Evolutionary conservation across 805 yeast species (phyloP).

Genomic region (Kazachstania kunashirensis): DNA sequence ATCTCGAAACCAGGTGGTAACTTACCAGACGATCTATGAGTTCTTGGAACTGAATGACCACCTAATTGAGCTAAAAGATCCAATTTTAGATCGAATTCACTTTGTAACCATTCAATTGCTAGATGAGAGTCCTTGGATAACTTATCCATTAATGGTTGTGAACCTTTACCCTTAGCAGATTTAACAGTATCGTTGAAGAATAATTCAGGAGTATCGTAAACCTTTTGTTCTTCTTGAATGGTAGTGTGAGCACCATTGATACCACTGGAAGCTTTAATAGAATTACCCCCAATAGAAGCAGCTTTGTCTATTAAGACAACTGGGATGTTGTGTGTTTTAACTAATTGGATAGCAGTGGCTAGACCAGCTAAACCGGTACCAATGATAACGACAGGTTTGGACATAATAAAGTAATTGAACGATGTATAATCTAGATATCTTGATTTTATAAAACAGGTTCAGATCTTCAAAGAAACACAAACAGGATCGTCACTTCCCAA

Average conservation of each 20-base stretch:
- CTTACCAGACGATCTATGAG: conserved; percentile 62
- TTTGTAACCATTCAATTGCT: conserved; percentile 68
- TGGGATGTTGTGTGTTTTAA: conserved; percentile 31
- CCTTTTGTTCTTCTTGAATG: conserved; percentile 42
- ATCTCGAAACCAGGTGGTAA: conserved; percentile 55
- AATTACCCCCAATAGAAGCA: conserved; percentile 45
- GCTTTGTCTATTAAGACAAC: conserved; percentile 43
- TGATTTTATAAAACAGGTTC: too few species aligned
- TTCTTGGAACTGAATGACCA: conserved; percentile 72
- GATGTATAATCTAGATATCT: too few species aligned
- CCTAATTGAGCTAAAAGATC: conserved; percentile 67
- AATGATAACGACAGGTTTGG: conserved; percentile 35
- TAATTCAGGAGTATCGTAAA: conserved; percentile 47
- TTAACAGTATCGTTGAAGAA: conserved; percentile 59
- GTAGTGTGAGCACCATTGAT: conserved; percentile 62
- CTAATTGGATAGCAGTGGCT: conserved; percentile 34
- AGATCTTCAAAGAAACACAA: too few species aligned
- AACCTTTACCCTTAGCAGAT: conserved; percentile 55
- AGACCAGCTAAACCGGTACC: conserved; percentile 54
- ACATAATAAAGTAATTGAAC: too few species aligned
- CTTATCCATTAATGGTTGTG: conserved; percentile 47
- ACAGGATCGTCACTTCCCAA: too few species aligned
- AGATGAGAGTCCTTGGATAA: conserved; percentile 52
- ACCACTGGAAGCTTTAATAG: conserved; percentile 53
- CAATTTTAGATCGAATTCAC: conserved; percentile 50